Conservation (phyloP, 116 monocot genomes). For the Dioscorea cayenensis region DNA sequence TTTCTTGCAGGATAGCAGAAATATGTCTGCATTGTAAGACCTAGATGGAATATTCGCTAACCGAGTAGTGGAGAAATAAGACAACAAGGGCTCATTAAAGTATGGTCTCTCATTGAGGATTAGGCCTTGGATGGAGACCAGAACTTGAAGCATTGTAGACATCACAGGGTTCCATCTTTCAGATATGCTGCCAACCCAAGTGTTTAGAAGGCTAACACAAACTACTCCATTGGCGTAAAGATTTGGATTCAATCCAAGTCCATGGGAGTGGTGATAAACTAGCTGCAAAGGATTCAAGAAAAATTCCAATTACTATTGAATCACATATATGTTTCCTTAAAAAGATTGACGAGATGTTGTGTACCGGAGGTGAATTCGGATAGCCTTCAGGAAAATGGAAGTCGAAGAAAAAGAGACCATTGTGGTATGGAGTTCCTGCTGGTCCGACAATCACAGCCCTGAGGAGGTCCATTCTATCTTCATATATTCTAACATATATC, state of each 20-base stretch:
- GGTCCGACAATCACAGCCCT: constrained; percentile 41
- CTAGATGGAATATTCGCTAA: constrained; percentile 10
- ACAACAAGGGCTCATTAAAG: constrained; percentile 34
- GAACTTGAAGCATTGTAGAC: constrained; percentile 43
- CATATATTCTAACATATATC: constrained; percentile 32
- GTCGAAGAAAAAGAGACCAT: constrained; percentile 47
- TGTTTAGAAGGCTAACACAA: constrained; percentile 40
- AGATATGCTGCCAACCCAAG: constrained; percentile 35
- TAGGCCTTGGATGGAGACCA: constrained; percentile 41
- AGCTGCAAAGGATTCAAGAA: constrained; percentile 11
- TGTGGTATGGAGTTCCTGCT: constrained; percentile 40
- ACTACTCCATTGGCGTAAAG: constrained; percentile 33
- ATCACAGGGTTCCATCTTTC: constrained; percentile 28
- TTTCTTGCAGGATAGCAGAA: constrained; percentile 35
- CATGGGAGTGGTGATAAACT: constrained; percentile 33
- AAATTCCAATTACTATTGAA: not conserved
- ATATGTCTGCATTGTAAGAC: constrained; percentile 26
- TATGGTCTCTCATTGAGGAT: constrained; percentile 38
- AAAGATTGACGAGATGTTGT: not conserved
- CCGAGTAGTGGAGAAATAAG: constrained; percentile 4
- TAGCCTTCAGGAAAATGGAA: constrained; percentile 22
- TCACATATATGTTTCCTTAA: too few species aligned
- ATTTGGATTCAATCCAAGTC: constrained; percentile 39
- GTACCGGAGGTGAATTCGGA: constrained; percentile 36
- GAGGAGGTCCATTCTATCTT: constrained; percentile 40